Evolutionary conservation across 2,329 filamentous ascomycete species (phyloP).

Genomic region (Colletotrichum australisinense): DNA sequence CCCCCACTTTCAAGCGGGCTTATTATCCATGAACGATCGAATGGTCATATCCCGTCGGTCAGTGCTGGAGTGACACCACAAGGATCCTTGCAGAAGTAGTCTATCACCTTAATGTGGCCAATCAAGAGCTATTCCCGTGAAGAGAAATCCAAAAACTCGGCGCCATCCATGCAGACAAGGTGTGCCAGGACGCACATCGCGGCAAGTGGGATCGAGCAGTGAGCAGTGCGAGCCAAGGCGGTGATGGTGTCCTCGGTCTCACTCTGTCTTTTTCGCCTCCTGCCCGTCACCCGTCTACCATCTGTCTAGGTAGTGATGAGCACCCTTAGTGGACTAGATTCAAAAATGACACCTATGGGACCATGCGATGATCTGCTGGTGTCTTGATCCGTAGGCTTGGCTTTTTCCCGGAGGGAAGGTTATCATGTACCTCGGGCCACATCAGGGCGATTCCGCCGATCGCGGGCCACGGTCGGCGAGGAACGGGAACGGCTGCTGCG

Average conservation of each 20-base stretch:
- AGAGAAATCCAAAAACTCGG: background rate
- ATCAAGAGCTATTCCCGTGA: background rate
- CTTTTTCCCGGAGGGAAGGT: background rate
- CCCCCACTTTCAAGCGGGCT: slow-evolving; percentile 23
- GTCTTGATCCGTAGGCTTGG: slow-evolving; percentile 3
- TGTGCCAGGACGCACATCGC: slow-evolving; percentile 20
- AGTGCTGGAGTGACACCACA: slow-evolving; percentile 11
- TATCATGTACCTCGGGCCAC: slow-evolving; percentile 12
- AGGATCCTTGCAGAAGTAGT: slow-evolving; percentile 24
- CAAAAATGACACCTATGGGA: slow-evolving; percentile 10
- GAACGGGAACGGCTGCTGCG: background rate
- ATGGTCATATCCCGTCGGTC: background rate
- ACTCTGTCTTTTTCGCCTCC: slow-evolving; percentile 11
- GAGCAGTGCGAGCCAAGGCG: background rate
- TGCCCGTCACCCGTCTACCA: background rate
- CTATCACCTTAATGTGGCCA: slow-evolving; percentile 1
- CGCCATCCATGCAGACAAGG: slow-evolving; percentile 5
- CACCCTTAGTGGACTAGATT: slow-evolving; percentile 4
- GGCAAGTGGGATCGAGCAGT: slow-evolving; percentile 22
- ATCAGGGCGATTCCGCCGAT: background rate
- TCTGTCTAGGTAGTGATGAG: slow-evolving; percentile 13
- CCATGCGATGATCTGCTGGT: slow-evolving; percentile 21
- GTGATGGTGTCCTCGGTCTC: background rate
- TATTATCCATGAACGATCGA: slow-evolving; percentile 24
- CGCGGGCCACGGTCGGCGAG: background rate